A percentile compares a stretch with the other conserved stretches of the same genome.
phyloP scores from a whole-genome alignment of 139 green algal genomes.

The Limnomonas spitsbergensis region DNA sequence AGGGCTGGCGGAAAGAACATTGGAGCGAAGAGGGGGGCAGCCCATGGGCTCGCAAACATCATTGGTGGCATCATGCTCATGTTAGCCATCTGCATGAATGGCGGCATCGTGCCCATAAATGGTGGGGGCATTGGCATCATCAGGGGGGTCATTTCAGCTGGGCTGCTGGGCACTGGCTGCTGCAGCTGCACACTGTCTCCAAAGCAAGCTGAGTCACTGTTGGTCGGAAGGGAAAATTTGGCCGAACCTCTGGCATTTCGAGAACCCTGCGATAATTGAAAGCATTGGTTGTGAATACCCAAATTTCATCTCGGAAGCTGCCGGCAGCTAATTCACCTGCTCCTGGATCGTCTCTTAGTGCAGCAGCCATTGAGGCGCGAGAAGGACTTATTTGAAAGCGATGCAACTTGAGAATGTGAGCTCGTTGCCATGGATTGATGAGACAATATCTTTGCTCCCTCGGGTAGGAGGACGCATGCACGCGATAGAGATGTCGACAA shows the following conservation, averaged over 20 bases:
- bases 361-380: conserved; percentile 67
- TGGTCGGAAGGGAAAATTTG: background rate
- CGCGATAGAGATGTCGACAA: too few relatives aligned
- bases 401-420: conserved; percentile 61
- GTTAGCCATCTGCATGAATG: too few relatives aligned
- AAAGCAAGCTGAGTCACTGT: too few relatives aligned
- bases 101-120: background rate
- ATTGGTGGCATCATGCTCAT: too few relatives aligned
- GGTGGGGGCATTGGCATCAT: background rate
- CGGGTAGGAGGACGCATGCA: too few relatives aligned
- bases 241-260: background rate
- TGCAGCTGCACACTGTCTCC: background rate
- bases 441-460: too few relatives aligned
- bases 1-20: background rate
- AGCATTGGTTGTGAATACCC: too few relatives aligned
- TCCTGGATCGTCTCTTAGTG: conserved; percentile 73
- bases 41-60: background rate
- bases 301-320: too few relatives aligned
- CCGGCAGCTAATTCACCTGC: too few relatives aligned
- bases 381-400: conserved; percentile 91
- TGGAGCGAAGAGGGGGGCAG: background rate
- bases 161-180: background rate
- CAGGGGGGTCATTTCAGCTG: background rate
- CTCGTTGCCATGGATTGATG: too few relatives aligned
- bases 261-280: background rate